Conservation (phyloP, 2,329 filamentous ascomycete genomes). For the Aspergillus ustus region DNA sequence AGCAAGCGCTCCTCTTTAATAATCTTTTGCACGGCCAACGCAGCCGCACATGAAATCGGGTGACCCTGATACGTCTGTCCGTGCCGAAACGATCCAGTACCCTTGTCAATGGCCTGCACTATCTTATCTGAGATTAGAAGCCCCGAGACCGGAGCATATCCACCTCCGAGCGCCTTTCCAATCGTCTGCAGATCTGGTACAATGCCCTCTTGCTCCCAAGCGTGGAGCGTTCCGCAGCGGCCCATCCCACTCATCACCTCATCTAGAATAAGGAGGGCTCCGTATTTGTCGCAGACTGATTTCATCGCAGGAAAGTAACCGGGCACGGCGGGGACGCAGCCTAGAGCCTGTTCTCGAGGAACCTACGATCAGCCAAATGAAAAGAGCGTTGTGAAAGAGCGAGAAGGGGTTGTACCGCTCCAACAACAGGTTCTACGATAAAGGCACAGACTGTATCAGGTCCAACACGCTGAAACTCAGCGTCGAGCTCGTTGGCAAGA, state of each 20-base stretch:
- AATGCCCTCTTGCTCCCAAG: slow-evolving; percentile 63
- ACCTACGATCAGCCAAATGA: neutral
- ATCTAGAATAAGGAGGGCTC: slow-evolving; percentile 76
- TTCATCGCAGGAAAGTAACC: slow-evolving; percentile 74
- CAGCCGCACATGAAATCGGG: slow-evolving; percentile 60
- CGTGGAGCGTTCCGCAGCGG: slow-evolving; percentile 61
- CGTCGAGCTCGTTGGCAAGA: slow-evolving; percentile 68
- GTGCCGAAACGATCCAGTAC: slow-evolving; percentile 58
- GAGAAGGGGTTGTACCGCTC: slow-evolving; percentile 58
- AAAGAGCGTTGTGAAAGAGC: neutral
- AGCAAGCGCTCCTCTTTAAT: slow-evolving; percentile 63
- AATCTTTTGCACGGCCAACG: slow-evolving; percentile 65
- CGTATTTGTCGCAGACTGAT: slow-evolving; percentile 70
- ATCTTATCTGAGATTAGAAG: slow-evolving; percentile 58
- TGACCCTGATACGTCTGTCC: slow-evolving; percentile 67
- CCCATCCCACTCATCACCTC: slow-evolving; percentile 74
- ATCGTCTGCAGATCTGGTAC: slow-evolving; percentile 64
- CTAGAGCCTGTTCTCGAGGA: slow-evolving; percentile 57
- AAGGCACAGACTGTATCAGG: slow-evolving; percentile 72
- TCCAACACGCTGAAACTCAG: slow-evolving; percentile 67
- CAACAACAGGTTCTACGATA: slow-evolving; percentile 73
- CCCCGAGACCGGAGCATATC: slow-evolving; percentile 60
- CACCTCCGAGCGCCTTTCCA: slow-evolving; percentile 63
- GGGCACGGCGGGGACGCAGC: slow-evolving; percentile 67
- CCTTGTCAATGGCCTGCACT: slow-evolving; percentile 52